Evolutionary conservation across 164 flowering plant species (phyloP).

Genomic region (Santalum album): DNA sequence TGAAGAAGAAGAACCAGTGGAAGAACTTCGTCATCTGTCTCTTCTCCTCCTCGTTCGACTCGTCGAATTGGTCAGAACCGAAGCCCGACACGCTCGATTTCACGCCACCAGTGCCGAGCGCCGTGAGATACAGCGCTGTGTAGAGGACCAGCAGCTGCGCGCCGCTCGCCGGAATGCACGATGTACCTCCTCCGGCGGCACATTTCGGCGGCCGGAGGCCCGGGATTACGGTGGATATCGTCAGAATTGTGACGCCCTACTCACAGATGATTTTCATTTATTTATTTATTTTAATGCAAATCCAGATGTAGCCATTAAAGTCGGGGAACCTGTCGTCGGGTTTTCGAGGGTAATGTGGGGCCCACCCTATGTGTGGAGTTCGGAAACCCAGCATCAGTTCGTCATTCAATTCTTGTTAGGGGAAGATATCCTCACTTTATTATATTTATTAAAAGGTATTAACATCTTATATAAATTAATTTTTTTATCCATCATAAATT

Average conservation of each 20-base stretch:
- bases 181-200: constrained; percentile 5
- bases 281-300: background rate
- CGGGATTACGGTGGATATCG: constrained; percentile 69
- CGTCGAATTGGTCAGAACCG: constrained; percentile 95
- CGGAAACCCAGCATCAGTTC: too few relatives aligned
- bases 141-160: constrained; percentile 54
- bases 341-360: too few relatives aligned
- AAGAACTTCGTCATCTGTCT: constrained; percentile 61
- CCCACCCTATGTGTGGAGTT: too few relatives aligned
- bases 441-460: too few relatives aligned
- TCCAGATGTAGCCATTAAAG: too few relatives aligned
- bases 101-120: constrained; percentile 91
- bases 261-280: too few relatives aligned
- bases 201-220: constrained; percentile 76
- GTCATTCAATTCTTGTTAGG: too few relatives aligned
- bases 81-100: constrained; percentile 93
- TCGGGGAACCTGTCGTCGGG: too few relatives aligned
- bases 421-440: too few relatives aligned
- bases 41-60: constrained; percentile 39
- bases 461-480: too few relatives aligned
- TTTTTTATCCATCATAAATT: too few relatives aligned
- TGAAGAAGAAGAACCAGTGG: constrained; percentile 93
- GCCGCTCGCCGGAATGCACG: constrained; percentile 52
- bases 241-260: constrained; percentile 80
- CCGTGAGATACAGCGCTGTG: constrained; percentile 72